A percentile compares a stretch with the other conserved stretches of the same genome.
These are phyloP conservation scores for Boletellus ananiceps DNA, from an alignment of 768 basidiomycete genomes.

Conservation along the genomic window DNA sequence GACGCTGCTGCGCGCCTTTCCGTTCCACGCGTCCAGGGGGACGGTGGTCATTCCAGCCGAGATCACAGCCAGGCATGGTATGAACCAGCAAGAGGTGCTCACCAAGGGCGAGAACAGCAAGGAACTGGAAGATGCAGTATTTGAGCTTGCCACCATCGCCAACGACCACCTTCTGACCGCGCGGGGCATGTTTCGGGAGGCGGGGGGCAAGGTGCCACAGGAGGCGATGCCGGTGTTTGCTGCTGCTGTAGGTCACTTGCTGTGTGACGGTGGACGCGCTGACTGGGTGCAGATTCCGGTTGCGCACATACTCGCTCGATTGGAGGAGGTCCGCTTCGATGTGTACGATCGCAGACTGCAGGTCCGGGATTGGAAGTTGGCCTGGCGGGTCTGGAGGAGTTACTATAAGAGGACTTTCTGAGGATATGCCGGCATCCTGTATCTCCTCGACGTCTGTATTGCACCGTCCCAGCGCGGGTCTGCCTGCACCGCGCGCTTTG, in stretches of 20 bases:
- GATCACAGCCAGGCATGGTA: conserved; percentile 71
- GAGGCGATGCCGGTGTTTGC: conserved; percentile 69
- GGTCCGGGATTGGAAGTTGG: conserved; percentile 68
- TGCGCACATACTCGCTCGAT: conserved; percentile 53
- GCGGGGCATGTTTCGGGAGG: conserved; percentile 58
- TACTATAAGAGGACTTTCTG: conserved; percentile 41
- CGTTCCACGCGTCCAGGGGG: conserved; percentile 70
- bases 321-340: conserved; percentile 70
- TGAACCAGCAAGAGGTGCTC: conserved; percentile 78
- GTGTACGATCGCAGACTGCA: conserved; percentile 63
- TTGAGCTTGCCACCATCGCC: conserved; percentile 75
- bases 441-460: background rate
- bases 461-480: background rate
- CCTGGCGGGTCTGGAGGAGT: conserved; percentile 64
- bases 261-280: background rate
- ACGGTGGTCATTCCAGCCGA: conserved; percentile 77
- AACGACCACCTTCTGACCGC: conserved; percentile 79
- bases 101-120: conserved; percentile 47
- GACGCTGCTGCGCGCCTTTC: conserved; percentile 70
- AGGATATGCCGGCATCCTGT: conserved; percentile 31
- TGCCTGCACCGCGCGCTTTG: background rate
- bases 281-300: conserved; percentile 54
- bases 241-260: conserved; percentile 51
- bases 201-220: conserved; percentile 48
- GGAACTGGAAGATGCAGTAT: conserved; percentile 74